A percentile compares a stretch with the other conserved stretches of the same genome.
These are phyloP conservation scores for Haplosporangium gracile DNA, from an alignment of 192 early-diverging fungal genomes.

Conservation along the genomic window DNA sequence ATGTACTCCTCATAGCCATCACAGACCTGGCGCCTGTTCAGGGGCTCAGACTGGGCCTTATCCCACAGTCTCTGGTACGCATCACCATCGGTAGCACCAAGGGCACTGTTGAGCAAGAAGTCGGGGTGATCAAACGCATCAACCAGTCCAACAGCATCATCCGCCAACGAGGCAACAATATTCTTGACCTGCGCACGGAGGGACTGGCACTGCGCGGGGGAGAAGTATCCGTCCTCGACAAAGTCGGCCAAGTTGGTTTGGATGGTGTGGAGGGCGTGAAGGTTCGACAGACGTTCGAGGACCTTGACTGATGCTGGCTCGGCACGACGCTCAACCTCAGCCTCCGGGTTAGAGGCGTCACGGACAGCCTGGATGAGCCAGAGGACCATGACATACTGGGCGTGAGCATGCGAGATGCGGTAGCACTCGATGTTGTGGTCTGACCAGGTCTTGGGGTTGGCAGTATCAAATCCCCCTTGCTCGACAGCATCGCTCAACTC, in stretches of 20 bases:
- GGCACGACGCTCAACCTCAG: constrained; percentile 17
- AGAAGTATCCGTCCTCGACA: constrained; percentile 41
- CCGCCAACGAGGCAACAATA: constrained; percentile 64
- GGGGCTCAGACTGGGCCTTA: constrained; percentile 53
- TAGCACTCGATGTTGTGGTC: constrained; percentile 58
- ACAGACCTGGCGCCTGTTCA: constrained; percentile 46
- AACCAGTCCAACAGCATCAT: constrained; percentile 80
- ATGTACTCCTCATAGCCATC: constrained; percentile 55
- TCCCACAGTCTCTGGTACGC: constrained; percentile 71
- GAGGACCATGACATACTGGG: constrained; percentile 59
- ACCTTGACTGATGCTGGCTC: constrained; percentile 18
- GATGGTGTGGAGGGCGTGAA: constrained; percentile 44
- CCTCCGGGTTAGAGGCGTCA: constrained; percentile 23
- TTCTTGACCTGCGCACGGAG: constrained; percentile 30
- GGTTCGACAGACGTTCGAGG: constrained; percentile 37
- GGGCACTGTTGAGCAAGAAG: constrained; percentile 77
- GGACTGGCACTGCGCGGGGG: constrained; percentile 17
- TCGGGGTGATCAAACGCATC: constrained; percentile 84
- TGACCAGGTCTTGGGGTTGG: constrained; percentile 34
- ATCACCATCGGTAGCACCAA: constrained; percentile 78
- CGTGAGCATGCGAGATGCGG: constrained; percentile 62
- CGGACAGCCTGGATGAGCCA: constrained; percentile 50
- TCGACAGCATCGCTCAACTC: constrained; percentile 51
- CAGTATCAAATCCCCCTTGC: constrained; percentile 24
- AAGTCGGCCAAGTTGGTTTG: constrained; percentile 37